phyloP scores from a whole-genome alignment of 169 alveolate genomes.

The Haemoproteus tartakovskyi region DNA sequence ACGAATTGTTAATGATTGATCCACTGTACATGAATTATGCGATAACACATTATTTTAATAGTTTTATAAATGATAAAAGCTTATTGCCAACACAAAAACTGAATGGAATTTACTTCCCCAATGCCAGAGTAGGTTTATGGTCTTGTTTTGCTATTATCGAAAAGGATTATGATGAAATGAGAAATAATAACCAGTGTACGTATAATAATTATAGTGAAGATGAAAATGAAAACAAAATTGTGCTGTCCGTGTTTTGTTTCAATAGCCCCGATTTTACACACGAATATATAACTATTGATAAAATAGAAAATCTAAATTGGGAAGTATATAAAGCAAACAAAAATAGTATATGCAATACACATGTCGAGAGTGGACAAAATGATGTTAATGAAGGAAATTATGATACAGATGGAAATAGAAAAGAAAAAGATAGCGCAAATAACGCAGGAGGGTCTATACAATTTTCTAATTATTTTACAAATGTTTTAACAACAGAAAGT shows the following conservation, averaged over 20 bases:
- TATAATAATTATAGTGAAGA: background rate
- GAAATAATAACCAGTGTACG: background rate
- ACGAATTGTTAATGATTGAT: slow-evolving; percentile 49
- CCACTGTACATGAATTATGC: slow-evolving; percentile 47
- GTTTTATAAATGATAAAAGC: slow-evolving; percentile 34
- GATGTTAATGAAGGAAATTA: background rate
- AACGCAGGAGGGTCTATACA: background rate
- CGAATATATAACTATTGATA: slow-evolving; percentile 36
- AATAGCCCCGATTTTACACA: slow-evolving; percentile 48
- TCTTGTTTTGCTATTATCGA: slow-evolving; percentile 63
- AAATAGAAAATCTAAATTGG: slow-evolving; percentile 40
- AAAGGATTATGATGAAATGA: background rate
- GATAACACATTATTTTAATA: slow-evolving; percentile 46
- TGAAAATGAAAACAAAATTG: slow-evolving; percentile 34
- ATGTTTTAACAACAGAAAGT: slow-evolving; percentile 57
- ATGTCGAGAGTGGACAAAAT: background rate
- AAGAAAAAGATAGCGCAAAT: background rate
- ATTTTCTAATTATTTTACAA: slow-evolving; percentile 41
- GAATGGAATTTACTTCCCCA: slow-evolving; percentile 42
- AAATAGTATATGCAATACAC: slow-evolving; percentile 8
- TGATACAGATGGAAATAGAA: background rate
- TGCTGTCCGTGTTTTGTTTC: slow-evolving; percentile 30
- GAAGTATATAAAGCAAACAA: slow-evolving; percentile 68
- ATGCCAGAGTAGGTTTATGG: slow-evolving; percentile 60
- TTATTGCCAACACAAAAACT: slow-evolving; percentile 31